A percentile compares a stretch with the other conserved stretches of the same genome.
These are phyloP conservation scores for Termitomyces sp. DNA, from an alignment of 768 basidiomycete species.

Conservation along the genomic window DNA sequence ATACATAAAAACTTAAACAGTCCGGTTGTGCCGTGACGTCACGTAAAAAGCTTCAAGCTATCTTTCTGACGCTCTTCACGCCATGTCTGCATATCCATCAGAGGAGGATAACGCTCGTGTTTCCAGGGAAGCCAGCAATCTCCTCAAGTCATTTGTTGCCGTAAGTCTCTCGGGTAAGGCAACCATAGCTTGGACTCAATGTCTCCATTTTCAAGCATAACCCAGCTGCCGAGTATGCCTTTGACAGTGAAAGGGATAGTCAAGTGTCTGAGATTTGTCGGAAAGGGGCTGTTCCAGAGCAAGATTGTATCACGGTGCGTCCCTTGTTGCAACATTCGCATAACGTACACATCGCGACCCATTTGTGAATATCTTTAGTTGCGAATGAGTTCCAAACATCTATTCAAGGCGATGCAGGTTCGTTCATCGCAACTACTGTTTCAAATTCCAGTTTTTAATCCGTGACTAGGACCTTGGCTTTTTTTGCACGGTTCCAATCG, in stretches of 20 bases:
- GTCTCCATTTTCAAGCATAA: conserved; percentile 28
- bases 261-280: conserved; percentile 56
- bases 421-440: background rate
- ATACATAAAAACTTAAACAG: background rate
- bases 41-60: background rate
- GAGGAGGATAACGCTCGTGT: background rate
- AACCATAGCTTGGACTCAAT: background rate
- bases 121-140: background rate
- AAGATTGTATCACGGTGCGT: conserved; percentile 54
- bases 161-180: background rate
- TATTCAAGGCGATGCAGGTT: conserved; percentile 75
- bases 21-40: background rate
- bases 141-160: conserved; percentile 12
- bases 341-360: background rate
- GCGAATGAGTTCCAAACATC: conserved; percentile 53
- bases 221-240: conserved; percentile 49
- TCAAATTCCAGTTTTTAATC: background rate
- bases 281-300: conserved; percentile 29
- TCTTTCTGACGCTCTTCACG: background rate
- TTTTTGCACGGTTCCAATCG: conserved; percentile 63
- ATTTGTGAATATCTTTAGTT: conserved; percentile 28
- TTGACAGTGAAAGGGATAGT: conserved; percentile 56
- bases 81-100: background rate
- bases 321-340: background rate
- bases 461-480: conserved; percentile 50